Evolutionary conservation across 805 yeast species (phyloP), one percentile per base, ranked within the genome.

Genomic region (Monosporozyma yasuniensis): DNA sequence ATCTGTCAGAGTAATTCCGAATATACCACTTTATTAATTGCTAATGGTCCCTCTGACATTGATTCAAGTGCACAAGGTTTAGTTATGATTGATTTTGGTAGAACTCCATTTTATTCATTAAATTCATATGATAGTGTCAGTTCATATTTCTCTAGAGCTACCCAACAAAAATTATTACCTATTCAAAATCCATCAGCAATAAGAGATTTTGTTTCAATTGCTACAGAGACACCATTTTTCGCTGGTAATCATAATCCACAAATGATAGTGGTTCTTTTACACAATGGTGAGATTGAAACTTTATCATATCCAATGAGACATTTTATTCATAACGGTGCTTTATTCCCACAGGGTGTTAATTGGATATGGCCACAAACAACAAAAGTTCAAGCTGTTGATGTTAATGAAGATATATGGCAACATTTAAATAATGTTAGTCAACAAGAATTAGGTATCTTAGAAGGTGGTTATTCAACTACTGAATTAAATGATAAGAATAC

Each of bases 111-210:
- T 47, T 86, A 87, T 56, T 76, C 89, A 2, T 67, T 91, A 51
- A 85, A 96, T 0, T 84, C 96, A 0, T 87, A 88, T 65, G 84
- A 83, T 5, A 80, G 81, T 47, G 93, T 89, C 84, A 85, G 85
- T 18, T 76, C 76, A 45, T 87, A 81, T 61, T 93, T 87, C 64
- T 71, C 83, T 0, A 72, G 69, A 22, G 84, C 84, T 2, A 73
- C 69, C 46, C 73, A 76, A 42, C 83, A 79, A 53, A 73, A 74
- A 50, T 68, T 78, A 9, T 68, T 80, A 45, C 86, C 87, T 1
- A 65, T 82, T 14, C 77, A 78, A 19, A 72, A 75, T 7, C 56
- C 64, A 1, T 67, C 79, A 0, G 66, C 73, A 3, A 67, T 78
- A n/a, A 67, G 69, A 11, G 72, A 72, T 34, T 73, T 82, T 53